A percentile compares a stretch with the other conserved stretches of the same genome.
Evolutionary conservation across 805 yeast genomes (phyloP).

Genomic region (Lipomyces lipofer): DNA sequence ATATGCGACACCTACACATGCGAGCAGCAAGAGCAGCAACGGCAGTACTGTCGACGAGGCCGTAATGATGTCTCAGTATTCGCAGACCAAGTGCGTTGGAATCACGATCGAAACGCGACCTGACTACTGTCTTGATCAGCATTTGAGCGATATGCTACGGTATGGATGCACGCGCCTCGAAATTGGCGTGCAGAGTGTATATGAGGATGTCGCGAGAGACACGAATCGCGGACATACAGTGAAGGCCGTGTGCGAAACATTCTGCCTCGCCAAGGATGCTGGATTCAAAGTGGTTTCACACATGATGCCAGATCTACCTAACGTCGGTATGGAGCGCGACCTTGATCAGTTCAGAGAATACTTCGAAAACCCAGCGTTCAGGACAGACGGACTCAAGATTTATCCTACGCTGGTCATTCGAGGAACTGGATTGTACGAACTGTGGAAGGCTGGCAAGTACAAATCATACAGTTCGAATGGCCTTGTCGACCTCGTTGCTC

Average conservation of each 20-base stretch:
- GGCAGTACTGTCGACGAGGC: slow-evolving; percentile 71
- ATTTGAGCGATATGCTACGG: slow-evolving; percentile 89
- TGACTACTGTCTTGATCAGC: slow-evolving; percentile 95
- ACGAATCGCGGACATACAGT: slow-evolving; percentile 98
- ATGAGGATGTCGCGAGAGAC: slow-evolving; percentile 97
- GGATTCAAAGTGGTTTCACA: slow-evolving; percentile 97
- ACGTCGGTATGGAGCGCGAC: slow-evolving; percentile 98
- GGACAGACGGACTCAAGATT: slow-evolving; percentile 94
- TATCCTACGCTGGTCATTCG: slow-evolving; percentile 96
- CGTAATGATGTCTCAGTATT: slow-evolving; percentile 84
- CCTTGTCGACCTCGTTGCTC: slow-evolving; percentile 88
- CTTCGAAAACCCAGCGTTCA: slow-evolving; percentile 93
- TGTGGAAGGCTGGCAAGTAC: slow-evolving; percentile 95
- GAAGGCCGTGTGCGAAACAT: slow-evolving; percentile 91
- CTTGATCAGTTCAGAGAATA: slow-evolving; percentile 93
- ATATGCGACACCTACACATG: slow-evolving; percentile 57
- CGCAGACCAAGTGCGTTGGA: slow-evolving; percentile 95
- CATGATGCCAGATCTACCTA: slow-evolving; percentile 99
- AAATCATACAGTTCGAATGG: slow-evolving; percentile 94
- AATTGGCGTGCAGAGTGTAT: slow-evolving; percentile 95
- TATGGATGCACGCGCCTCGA: slow-evolving; percentile 97
- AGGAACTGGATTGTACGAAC: slow-evolving; percentile 95
- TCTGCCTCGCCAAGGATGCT: slow-evolving; percentile 94
- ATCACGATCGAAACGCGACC: slow-evolving; percentile 98
- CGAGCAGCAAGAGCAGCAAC: slow-evolving; percentile 7